Evolutionary conservation across 495 filamentous ascomycete genomes (phyloP).

Genomic region (Neurospora pannonica): DNA sequence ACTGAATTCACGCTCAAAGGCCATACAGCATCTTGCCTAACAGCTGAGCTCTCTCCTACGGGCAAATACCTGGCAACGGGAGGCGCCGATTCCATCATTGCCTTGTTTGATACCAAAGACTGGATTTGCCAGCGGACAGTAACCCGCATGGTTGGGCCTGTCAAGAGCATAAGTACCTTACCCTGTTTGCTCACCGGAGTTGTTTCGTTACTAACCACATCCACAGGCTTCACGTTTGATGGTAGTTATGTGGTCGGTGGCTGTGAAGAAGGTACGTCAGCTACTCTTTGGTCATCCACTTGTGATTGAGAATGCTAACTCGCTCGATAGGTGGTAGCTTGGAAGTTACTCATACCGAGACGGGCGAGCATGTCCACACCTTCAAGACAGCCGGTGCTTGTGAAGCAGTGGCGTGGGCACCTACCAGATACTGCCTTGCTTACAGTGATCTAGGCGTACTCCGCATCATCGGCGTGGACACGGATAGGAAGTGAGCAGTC

Average conservation of each 20-base stretch:
- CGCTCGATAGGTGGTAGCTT: conserved; percentile 39
- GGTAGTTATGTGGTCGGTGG: conserved; percentile 80
- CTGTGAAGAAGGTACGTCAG: conserved; percentile 60
- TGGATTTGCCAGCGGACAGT: conserved; percentile 84
- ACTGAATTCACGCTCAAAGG: conserved; percentile 59
- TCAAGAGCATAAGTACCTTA: conserved; percentile 62
- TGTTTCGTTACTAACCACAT: conserved; percentile 12
- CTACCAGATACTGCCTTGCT: conserved; percentile 77
- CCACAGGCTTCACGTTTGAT: conserved; percentile 69
- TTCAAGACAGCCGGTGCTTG: conserved; percentile 57
- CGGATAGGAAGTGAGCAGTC: conserved; percentile 29
- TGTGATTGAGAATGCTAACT: conserved; percentile 4
- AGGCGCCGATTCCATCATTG: conserved; percentile 78
- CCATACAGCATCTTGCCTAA: conserved; percentile 70
- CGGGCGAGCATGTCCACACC: conserved; percentile 74
- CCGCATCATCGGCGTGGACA: conserved; percentile 63
- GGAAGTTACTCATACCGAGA: conserved; percentile 76
- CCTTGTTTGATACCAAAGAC: conserved; percentile 85
- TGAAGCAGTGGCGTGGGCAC: conserved; percentile 81
- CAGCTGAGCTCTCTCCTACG: conserved; percentile 62
- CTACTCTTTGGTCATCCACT: background rate
- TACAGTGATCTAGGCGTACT: conserved; percentile 76
- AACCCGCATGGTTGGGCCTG: conserved; percentile 63
- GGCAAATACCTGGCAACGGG: conserved; percentile 79
- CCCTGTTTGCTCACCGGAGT: background rate